Percentiles rank a stretch among this genome's conserved stretches.
Conservation (phyloP, 2,329 filamentous ascomycete genomes). For the Venturia effusa region DNA sequence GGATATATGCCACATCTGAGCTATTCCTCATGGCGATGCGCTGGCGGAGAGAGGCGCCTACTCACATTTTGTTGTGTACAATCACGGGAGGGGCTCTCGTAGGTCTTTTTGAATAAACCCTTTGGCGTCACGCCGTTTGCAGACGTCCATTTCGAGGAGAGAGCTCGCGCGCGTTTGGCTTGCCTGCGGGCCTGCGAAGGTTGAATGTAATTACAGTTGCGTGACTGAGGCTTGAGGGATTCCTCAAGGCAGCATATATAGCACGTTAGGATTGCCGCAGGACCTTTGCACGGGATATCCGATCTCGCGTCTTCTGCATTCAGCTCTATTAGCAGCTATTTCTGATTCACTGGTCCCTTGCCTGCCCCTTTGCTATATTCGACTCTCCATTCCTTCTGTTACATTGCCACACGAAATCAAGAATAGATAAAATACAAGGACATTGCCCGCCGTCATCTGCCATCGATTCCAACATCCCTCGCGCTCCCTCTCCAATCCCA, state of each 20-base stretch:
- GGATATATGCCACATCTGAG: not conserved
- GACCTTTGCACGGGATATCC: not conserved
- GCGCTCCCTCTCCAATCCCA: not conserved
- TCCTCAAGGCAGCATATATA: too few relatives aligned
- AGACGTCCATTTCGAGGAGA: not conserved
- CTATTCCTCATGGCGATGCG: not conserved
- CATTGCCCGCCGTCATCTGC: not conserved
- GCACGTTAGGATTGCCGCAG: not conserved
- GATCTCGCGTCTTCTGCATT: not conserved
- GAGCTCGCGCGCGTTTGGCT: not conserved
- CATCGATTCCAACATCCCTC: not conserved
- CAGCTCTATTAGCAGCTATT: not conserved
- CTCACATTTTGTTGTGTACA: not conserved
- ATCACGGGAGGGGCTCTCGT: not conserved
- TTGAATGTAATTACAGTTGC: not conserved
- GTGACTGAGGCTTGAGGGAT: not conserved
- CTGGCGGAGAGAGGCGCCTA: slow-evolving; percentile 1
- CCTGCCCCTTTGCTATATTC: not conserved
- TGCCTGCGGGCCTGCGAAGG: not conserved
- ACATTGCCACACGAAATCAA: not conserved
- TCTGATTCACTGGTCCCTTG: not conserved
- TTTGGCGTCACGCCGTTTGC: slow-evolving; percentile 1
- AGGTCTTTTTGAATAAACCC: not conserved
- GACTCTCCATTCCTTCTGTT: too few relatives aligned
- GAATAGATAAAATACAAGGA: not conserved